Conservation (phyloP, 2,329 filamentous ascomycete genomes). For the Berkeleyomyces rouxiae region DNA sequence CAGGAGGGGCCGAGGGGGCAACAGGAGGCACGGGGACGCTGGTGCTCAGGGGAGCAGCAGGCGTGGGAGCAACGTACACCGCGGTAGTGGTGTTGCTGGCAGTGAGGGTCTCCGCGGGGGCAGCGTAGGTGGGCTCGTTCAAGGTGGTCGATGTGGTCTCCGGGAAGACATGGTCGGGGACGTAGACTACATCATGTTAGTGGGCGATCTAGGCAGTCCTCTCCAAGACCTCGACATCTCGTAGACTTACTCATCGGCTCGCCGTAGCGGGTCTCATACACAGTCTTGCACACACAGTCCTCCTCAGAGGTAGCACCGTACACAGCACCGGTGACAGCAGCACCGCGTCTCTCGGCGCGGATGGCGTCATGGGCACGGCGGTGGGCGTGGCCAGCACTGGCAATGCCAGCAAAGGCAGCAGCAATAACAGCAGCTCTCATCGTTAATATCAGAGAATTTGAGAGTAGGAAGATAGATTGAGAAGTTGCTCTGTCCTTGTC, state of each 20-base stretch:
- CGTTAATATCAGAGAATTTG: no score
- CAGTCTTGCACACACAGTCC: slow-evolving; percentile 50
- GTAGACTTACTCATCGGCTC: slow-evolving; percentile 42
- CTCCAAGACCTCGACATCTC: not conserved
- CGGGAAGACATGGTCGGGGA: not conserved
- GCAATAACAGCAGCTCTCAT: slow-evolving; percentile 64
- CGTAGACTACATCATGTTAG: not conserved
- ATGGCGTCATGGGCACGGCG: slow-evolving; percentile 18
- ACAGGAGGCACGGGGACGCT: not conserved
- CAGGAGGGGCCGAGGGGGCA: not conserved
- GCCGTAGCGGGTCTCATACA: slow-evolving; percentile 55
- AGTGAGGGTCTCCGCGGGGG: slow-evolving; percentile 18
- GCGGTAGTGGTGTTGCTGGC: slow-evolving; percentile 16
- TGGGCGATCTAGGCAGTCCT: not conserved
- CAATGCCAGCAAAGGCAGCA: slow-evolving; percentile 41
- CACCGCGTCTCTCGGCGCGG: slow-evolving; percentile 15
- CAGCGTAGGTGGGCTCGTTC: slow-evolving; percentile 18
- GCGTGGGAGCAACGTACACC: slow-evolving; percentile 8
- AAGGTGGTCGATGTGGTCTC: slow-evolving; percentile 16
- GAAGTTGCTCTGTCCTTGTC: slow-evolving; percentile 16
- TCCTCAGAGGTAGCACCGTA: slow-evolving; percentile 27
- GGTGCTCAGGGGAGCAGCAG: slow-evolving; percentile 6
- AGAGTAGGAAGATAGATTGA: not conserved
- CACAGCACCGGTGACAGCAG: slow-evolving; percentile 20
- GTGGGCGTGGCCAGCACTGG: slow-evolving; percentile 26